These are phyloP conservation scores for Solanum rostratum DNA, from an alignment of 257 asterid species.

Conservation along the genomic window DNA sequence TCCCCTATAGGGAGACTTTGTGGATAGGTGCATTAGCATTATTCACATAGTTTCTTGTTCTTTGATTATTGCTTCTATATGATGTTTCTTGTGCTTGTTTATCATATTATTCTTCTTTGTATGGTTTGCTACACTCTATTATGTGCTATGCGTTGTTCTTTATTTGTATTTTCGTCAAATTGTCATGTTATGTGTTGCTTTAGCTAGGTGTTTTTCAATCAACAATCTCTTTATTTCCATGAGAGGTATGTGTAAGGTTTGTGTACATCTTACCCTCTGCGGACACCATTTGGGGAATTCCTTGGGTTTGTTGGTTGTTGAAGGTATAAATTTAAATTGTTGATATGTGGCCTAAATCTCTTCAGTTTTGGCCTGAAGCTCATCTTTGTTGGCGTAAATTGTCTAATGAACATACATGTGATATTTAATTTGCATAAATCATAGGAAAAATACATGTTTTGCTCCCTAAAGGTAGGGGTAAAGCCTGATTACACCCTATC, in stretches of 20 bases:
- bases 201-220: neutral
- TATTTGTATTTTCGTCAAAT: neutral
- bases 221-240: neutral
- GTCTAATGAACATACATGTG: neutral
- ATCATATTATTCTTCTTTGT: too few species aligned
- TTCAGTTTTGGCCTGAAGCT: neutral
- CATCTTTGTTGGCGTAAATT: neutral
- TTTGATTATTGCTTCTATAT: too few species aligned
- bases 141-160: neutral
- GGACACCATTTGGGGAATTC: neutral
- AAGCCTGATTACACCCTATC: too few species aligned
- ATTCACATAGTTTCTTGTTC: too few species aligned
- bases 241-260: neutral
- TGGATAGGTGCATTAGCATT: neutral
- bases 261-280: neutral
- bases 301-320: neutral
- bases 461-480: neutral
- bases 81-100: too few species aligned
- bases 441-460: neutral
- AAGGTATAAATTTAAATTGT: neutral
- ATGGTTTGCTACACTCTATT: neutral
- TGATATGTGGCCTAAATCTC: neutral
- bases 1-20: too few species aligned
- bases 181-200: neutral
- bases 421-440: neutral